These are phyloP conservation scores for Aspergillus flavus DNA, from an alignment of 2,329 filamentous ascomycete genomes.

Conservation along the genomic window DNA sequence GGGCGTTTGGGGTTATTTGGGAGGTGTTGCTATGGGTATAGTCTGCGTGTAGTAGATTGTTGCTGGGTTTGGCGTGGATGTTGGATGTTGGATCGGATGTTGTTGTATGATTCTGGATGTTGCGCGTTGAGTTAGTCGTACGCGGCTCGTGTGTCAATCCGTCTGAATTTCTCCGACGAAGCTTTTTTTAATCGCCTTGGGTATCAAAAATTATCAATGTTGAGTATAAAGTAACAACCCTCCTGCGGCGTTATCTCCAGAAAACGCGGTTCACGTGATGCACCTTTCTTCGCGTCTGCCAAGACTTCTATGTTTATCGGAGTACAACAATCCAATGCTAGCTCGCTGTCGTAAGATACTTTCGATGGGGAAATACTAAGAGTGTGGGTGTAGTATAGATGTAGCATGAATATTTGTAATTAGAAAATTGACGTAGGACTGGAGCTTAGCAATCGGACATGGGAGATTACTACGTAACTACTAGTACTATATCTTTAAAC, in stretches of 20 bases:
- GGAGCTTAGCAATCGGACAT: not conserved
- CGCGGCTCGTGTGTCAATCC: not conserved
- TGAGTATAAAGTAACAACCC: not conserved
- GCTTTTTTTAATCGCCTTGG: not conserved
- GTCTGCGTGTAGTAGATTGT: not conserved
- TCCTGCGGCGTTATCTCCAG: not conserved
- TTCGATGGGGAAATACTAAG: not conserved
- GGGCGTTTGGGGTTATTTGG: not conserved
- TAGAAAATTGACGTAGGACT: not conserved
- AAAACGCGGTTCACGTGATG: not conserved
- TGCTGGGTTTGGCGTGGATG: not conserved
- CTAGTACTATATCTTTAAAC: not conserved
- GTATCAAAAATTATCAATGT: not conserved
- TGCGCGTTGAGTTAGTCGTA: not conserved
- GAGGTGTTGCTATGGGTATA: not conserved
- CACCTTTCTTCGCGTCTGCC: not conserved
- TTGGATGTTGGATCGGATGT: not conserved
- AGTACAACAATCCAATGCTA: not conserved
- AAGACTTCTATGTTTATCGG: not conserved
- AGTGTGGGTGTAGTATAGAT: not conserved
- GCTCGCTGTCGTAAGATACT: not conserved
- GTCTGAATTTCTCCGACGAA: not conserved
- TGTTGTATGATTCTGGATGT: not conserved
- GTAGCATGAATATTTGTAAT: not conserved
- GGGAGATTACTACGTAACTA: not conserved